Evolutionary conservation across 192 early-diverging fungal species (phyloP).

Genomic region (Coemansia sp.): DNA sequence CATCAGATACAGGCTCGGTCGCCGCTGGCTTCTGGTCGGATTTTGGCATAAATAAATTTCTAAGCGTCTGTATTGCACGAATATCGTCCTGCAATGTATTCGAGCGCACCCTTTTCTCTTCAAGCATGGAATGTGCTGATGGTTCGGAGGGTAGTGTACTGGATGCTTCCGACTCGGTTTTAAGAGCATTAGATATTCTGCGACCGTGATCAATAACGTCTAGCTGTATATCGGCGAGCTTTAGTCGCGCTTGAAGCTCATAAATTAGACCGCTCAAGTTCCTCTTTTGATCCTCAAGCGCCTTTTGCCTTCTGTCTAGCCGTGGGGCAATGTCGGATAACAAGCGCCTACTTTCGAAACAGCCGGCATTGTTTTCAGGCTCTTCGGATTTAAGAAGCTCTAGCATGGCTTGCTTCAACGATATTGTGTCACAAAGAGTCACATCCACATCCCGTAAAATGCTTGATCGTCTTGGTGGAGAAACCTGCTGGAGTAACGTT

Average conservation of each 20-base stretch:
- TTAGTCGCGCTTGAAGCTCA: slow-evolving; percentile 17
- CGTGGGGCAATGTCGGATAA: neutral
- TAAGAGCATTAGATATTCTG: neutral
- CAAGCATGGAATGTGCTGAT: neutral
- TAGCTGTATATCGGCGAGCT: slow-evolving; percentile 20
- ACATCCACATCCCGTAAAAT: too few species aligned
- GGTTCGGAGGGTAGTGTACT: neutral
- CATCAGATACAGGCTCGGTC: neutral
- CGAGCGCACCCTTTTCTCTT: neutral
- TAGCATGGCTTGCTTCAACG: slow-evolving; percentile 10
- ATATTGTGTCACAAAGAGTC: slow-evolving; percentile 8
- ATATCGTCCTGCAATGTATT: slow-evolving; percentile 14
- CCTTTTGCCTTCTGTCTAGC: neutral
- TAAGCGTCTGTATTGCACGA: slow-evolving; percentile 13
- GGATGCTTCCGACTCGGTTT: neutral
- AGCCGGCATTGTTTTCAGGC: neutral
- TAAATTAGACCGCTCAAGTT: neutral
- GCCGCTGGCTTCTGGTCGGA: neutral
- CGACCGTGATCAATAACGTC: slow-evolving; percentile 7
- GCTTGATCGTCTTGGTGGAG: neutral
- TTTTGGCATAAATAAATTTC: neutral
- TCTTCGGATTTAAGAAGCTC: neutral
- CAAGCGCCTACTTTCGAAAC: neutral
- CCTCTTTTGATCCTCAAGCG: slow-evolving; percentile 6
- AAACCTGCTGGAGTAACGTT: neutral